Percentiles rank a stretch among this genome's conserved stretches.
Conservation (phyloP, 257 asterid genomes). For the Plantago elongata region DNA sequence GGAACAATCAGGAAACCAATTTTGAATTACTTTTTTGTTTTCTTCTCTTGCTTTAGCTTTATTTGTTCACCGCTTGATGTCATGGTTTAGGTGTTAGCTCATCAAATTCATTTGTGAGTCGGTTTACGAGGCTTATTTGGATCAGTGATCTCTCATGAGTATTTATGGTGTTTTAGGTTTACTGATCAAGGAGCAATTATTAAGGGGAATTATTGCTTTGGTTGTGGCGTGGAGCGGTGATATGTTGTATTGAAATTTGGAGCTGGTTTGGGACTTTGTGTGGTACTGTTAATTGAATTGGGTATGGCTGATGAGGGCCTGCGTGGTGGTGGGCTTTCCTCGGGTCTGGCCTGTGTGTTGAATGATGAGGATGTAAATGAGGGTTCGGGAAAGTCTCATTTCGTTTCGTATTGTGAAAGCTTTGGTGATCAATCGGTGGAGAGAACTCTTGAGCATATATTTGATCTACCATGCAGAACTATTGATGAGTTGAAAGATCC, state of each 20-base stretch:
- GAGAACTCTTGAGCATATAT: constrained; percentile 81
- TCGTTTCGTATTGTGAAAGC: constrained; percentile 75
- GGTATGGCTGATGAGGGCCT: constrained; percentile 86
- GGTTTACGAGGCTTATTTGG: background rate
- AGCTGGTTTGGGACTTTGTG: constrained; percentile 16
- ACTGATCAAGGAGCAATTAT: background rate
- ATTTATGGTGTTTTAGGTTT: constrained; percentile 30
- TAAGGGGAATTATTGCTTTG: constrained; percentile 21
- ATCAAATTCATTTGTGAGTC: too few relatives aligned
- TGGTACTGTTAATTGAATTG: constrained; percentile 22
- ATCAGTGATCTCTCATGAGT: constrained; percentile 2
- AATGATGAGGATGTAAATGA: constrained; percentile 55
- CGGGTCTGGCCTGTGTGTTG: constrained; percentile 86
- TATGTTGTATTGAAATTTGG: constrained; percentile 21
- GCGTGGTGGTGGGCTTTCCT: constrained; percentile 65
- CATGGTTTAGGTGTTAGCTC: too few relatives aligned
- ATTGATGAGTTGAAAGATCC: constrained; percentile 50
- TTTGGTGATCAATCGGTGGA: constrained; percentile 93
- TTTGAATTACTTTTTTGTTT: background rate
- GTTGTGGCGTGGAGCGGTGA: constrained; percentile 2
- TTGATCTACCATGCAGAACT: constrained; percentile 70
- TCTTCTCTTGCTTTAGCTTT: background rate
- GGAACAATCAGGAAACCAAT: background rate
- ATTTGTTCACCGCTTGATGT: too few relatives aligned
- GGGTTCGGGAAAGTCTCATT: constrained; percentile 57